Conservation (phyloP, 2,329 filamentous ascomycete genomes). For the Malbranchea cinnamomea region DNA sequence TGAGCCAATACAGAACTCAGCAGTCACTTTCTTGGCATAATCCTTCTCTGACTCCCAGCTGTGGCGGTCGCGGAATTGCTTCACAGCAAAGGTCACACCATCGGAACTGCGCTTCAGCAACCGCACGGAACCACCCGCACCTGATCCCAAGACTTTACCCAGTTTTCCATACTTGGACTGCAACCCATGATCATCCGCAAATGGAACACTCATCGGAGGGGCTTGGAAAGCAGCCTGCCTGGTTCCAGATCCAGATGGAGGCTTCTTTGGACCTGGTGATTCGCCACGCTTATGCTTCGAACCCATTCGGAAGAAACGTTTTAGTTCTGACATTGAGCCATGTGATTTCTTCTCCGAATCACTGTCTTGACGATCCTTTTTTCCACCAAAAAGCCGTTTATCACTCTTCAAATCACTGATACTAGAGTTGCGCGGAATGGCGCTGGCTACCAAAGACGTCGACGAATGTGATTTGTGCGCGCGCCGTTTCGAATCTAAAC, state of each 20-base stretch:
- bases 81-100: constrained; percentile 87
- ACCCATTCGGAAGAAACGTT: constrained; percentile 80
- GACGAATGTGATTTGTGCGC: constrained; percentile 32
- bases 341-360: constrained; percentile 40
- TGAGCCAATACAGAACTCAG: constrained; percentile 95
- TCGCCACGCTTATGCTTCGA: constrained; percentile 48
- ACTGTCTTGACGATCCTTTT: constrained; percentile 38
- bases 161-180: constrained; percentile 91
- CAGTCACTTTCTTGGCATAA: constrained; percentile 95
- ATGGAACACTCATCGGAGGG: constrained; percentile 48
- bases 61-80: constrained; percentile 86
- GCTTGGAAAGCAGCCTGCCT: constrained; percentile 41
- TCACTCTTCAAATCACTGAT: constrained; percentile 28
- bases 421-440: constrained; percentile 33
- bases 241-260: constrained; percentile 34
- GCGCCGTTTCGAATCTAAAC: constrained; percentile 52
- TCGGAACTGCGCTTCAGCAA: constrained; percentile 90
- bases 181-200: constrained; percentile 84
- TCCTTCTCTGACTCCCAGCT: constrained; percentile 88
- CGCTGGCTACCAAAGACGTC: constrained; percentile 9
- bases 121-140: constrained; percentile 85
- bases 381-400: constrained; percentile 40
- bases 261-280: constrained; percentile 45
- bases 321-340: constrained; percentile 84
- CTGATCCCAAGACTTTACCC: constrained; percentile 82